Evolutionary conservation across 2,329 filamentous ascomycete genomes (phyloP).

Genomic region (Xylaria sp.): DNA sequence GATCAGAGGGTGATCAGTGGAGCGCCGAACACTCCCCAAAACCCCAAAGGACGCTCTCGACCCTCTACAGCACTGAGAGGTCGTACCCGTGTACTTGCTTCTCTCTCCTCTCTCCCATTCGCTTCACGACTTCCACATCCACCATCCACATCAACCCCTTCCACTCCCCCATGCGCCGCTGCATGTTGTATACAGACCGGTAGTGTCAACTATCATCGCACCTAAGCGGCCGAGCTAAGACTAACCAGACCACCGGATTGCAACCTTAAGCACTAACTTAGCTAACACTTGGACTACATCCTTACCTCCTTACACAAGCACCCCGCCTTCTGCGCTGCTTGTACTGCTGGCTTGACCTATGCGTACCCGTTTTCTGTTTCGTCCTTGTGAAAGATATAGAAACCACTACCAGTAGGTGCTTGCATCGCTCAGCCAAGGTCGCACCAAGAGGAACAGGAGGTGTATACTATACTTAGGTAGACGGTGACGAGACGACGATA

Average conservation of each 20-base stretch:
- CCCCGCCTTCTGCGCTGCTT: not conserved
- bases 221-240: constrained; percentile 13
- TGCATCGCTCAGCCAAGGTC: constrained; percentile 3
- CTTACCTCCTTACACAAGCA: too few species aligned
- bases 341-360: not conserved
- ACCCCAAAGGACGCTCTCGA: constrained; percentile 13
- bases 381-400: not conserved
- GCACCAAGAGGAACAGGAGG: constrained; percentile 17
- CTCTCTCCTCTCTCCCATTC: not conserved
- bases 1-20: constrained; percentile 35
- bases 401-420: not conserved
- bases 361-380: not conserved
- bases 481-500: constrained; percentile 11
- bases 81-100: not conserved
- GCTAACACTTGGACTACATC: too few species aligned
- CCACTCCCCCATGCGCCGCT: not conserved
- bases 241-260: constrained; percentile 11
- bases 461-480: not conserved
- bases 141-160: not conserved
- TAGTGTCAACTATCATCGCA: not conserved
- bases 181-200: not conserved
- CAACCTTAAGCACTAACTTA: not conserved
- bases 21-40: constrained; percentile 13
- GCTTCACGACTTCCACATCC: constrained; percentile 6
- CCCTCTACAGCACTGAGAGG: not conserved